These are phyloP conservation scores for Jasminum sambac DNA, from an alignment of 257 asterid species.

Conservation along the genomic window DNA sequence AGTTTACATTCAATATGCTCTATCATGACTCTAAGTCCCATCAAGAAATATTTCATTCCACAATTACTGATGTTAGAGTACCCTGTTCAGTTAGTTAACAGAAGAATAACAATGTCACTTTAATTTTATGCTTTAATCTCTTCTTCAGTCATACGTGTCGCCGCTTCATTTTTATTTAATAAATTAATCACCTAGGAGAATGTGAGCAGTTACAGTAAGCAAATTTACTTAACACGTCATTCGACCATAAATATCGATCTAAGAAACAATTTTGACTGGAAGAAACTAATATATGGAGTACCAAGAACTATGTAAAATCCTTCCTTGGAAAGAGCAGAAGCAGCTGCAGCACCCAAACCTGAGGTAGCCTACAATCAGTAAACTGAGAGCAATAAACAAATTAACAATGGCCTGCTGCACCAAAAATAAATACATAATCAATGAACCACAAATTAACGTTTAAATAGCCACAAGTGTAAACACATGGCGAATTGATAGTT, in stretches of 20 bases:
- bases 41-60: neutral
- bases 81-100: neutral
- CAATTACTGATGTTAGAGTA: neutral
- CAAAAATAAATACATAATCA: neutral
- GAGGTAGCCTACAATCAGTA: constrained; percentile 68
- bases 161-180: no score
- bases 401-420: constrained; percentile 1
- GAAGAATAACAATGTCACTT: neutral
- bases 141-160: neutral
- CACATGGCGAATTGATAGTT: neutral
- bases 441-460: neutral
- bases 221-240: constrained; percentile 1
- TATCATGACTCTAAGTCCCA: neutral
- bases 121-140: neutral
- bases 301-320: constrained; percentile 83
- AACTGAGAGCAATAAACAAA: constrained; percentile 17
- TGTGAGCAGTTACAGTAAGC: neutral
- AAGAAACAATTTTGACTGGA: neutral
- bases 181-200: neutral
- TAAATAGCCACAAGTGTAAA: neutral
- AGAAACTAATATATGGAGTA: constrained; percentile 26
- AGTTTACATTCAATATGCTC: neutral
- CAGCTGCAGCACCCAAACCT: constrained; percentile 90
- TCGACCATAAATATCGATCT: neutral
- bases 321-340: constrained; percentile 68